Conservation (phyloP, 2,329 filamentous ascomycete genomes). For the Cladosporium sp. region DNA sequence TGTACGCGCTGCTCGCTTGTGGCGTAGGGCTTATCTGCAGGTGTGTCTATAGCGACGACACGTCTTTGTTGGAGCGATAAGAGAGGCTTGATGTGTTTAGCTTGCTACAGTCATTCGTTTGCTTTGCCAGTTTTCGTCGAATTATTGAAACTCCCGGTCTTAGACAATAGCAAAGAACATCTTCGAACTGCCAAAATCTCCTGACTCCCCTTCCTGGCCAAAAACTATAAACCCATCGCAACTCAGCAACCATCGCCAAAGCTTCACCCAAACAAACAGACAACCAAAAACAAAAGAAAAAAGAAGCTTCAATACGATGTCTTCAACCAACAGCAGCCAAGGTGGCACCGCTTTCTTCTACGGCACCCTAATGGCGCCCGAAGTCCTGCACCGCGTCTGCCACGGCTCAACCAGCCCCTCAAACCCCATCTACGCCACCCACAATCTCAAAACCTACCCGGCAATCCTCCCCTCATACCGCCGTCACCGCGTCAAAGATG, state of each 20-base stretch:
- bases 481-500: conserved; percentile 63
- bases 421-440: conserved; percentile 42
- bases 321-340: not conserved
- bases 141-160: too few species aligned
- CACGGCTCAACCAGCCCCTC: conserved; percentile 56
- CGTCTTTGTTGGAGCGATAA: not conserved
- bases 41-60: conserved; percentile 6
- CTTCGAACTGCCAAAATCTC: not conserved
- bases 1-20: conserved; percentile 6
- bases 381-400: conserved; percentile 81
- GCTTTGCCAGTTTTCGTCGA: too few species aligned
- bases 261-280: not conserved
- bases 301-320: not conserved
- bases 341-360: conserved; percentile 60
- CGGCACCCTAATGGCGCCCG: conserved; percentile 73
- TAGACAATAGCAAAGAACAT: not conserved
- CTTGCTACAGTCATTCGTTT: not conserved
- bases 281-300: not conserved
- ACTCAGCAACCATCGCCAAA: not conserved
- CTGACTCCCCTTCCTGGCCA: not conserved
- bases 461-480: conserved; percentile 72
- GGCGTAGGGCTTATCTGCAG: conserved; percentile 13
- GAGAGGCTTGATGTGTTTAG: not conserved
- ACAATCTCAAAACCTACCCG: conserved; percentile 61
- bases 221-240: not conserved